These are phyloP conservation scores for Thielaviopsis punctulata DNA, from an alignment of 2,329 filamentous ascomycete species.

Conservation along the genomic window DNA sequence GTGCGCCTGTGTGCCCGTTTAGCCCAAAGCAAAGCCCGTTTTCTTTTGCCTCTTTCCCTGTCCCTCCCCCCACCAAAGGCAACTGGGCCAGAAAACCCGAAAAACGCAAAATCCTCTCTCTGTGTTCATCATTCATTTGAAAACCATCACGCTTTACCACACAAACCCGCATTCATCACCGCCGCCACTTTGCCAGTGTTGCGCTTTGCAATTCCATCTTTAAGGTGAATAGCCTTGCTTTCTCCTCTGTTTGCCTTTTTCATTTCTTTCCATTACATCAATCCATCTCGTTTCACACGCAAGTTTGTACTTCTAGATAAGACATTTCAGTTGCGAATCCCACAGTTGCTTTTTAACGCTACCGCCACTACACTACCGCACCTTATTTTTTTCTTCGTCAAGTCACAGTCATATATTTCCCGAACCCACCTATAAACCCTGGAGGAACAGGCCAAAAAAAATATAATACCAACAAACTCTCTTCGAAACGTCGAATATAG, in stretches of 20 bases:
- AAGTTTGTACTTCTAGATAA: neutral
- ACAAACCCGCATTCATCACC: neutral
- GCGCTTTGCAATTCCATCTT: neutral
- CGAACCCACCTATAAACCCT: neutral
- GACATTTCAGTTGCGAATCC: neutral
- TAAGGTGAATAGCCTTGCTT: slow-evolving; percentile 6
- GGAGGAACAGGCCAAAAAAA: neutral
- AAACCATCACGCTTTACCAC: neutral
- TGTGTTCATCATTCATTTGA: neutral
- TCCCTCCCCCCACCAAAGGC: slow-evolving; percentile 5
- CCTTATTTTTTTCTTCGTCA: neutral
- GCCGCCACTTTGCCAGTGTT: neutral
- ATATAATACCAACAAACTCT: too few relatives aligned
- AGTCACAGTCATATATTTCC: neutral
- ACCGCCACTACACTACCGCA: neutral
- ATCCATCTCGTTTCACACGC: neutral
- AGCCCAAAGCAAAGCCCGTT: neutral
- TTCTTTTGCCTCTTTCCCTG: neutral
- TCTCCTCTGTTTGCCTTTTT: neutral
- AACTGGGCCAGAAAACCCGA: neutral
- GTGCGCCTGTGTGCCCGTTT: neutral
- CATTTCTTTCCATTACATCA: neutral
- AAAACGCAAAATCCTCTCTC: slow-evolving; percentile 2
- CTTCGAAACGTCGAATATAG: too few relatives aligned
- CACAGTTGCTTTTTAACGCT: too few relatives aligned